These are phyloP conservation scores for Elsinoe batatas DNA, from an alignment of 2,329 filamentous ascomycete genomes.

Conservation along the genomic window DNA sequence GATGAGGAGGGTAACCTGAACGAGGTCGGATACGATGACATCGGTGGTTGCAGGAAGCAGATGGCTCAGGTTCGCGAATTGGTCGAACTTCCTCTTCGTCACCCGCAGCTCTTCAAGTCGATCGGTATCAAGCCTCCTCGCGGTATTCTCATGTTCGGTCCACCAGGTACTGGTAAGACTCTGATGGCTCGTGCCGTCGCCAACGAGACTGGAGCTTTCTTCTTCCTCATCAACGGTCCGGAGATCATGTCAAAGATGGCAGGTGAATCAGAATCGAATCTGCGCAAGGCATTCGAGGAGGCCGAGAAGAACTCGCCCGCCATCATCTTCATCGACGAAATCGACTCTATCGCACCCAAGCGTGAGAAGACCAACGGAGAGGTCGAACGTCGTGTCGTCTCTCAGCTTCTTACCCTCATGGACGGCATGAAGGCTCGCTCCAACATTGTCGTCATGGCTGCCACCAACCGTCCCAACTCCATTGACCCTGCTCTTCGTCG, in stretches of 20 bases:
- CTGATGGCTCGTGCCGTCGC: slow-evolving; percentile 97
- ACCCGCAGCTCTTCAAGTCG: slow-evolving; percentile 98
- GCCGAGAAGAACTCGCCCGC: slow-evolving; percentile 98
- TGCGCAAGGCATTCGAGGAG: slow-evolving; percentile 98
- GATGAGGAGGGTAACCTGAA: slow-evolving; percentile 99
- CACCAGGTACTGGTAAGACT: slow-evolving; percentile 98
- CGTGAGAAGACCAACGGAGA: slow-evolving; percentile 99
- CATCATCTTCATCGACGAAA: slow-evolving; percentile 99
- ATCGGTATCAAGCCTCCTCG: slow-evolving; percentile 99
- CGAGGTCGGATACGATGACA: slow-evolving; percentile 98
- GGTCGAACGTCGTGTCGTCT: slow-evolving; percentile 96
- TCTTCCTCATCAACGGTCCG: slow-evolving; percentile 98
- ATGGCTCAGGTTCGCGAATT: slow-evolving; percentile 99
- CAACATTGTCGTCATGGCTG: slow-evolving; percentile 98
- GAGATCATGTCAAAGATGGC: slow-evolving; percentile 99
- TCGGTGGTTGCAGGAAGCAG: slow-evolving; percentile 98
- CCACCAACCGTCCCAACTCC: slow-evolving; percentile 96
- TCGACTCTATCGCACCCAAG: slow-evolving; percentile 98
- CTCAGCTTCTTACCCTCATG: slow-evolving; percentile 94
- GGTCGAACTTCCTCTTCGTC: slow-evolving; percentile 90
- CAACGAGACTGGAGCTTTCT: slow-evolving; percentile 98
- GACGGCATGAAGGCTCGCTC: slow-evolving; percentile 99
- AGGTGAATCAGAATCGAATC: slow-evolving; percentile 95
- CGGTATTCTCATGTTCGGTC: slow-evolving; percentile 87
- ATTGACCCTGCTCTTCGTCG: slow-evolving; percentile 96